Evolutionary conservation across 352 stramenopile genomes (phyloP).

Genomic region (Pythium guiyangense): DNA sequence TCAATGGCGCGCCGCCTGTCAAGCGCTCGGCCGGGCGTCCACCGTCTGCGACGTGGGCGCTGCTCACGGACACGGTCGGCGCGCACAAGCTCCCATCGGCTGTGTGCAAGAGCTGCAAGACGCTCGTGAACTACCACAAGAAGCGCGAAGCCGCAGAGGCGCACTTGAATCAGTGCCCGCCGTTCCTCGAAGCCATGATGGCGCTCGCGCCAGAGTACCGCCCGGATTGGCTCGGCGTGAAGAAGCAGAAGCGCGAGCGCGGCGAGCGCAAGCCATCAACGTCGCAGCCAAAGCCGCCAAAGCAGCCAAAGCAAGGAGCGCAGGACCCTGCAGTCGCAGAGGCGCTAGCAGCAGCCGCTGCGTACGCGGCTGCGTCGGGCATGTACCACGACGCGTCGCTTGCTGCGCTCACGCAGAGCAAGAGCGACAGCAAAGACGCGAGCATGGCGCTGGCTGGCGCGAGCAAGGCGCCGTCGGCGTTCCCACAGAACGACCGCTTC

Average conservation of each 20-base stretch:
- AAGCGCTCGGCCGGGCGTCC: background rate
- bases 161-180: conserved; percentile 6
- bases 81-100: conserved; percentile 5
- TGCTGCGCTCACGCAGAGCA: background rate
- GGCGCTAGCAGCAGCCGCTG: background rate
- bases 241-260: conserved; percentile 1
- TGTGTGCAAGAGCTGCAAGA: conserved; percentile 3
- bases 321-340: background rate
- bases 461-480: background rate
- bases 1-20: background rate
- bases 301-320: background rate
- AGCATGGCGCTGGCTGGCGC: background rate
- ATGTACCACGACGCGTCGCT: background rate
- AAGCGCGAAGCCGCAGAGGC: conserved; percentile 5
- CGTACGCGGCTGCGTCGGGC: background rate
- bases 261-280: background rate
- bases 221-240: conserved; percentile 5
- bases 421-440: background rate
- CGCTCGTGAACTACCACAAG: conserved; percentile 2
- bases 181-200: conserved; percentile 3
- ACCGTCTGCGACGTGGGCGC: conserved; percentile 3
- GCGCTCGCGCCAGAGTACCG: conserved; percentile 1
- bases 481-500: background rate
- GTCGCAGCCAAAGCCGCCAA: background rate
- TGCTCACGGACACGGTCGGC: conserved; percentile 3